phyloP scores from a whole-genome alignment of 208 protist genomes.

The Giardia muris region DNA sequence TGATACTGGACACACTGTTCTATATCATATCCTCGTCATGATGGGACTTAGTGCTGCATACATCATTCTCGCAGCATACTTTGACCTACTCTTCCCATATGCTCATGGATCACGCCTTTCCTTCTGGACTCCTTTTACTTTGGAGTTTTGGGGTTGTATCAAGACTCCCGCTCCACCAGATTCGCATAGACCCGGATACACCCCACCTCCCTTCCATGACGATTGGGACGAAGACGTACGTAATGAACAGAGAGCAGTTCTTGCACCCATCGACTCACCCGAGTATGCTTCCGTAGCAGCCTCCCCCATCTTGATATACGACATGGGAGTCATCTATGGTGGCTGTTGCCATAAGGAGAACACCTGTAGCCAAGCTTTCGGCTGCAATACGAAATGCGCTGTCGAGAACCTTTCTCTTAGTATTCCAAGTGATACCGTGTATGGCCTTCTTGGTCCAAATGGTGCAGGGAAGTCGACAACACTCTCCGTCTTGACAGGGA shows the following conservation, averaged over 20 bases:
- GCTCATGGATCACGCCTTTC: neutral
- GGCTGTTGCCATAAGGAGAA: neutral
- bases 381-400: neutral
- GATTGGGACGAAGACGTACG: constrained; percentile 4
- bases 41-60: neutral
- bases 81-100: neutral
- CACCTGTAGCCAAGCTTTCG: neutral
- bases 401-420: neutral
- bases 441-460: constrained; percentile 25
- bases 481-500: constrained; percentile 19
- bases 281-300: neutral
- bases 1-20: constrained; percentile 5
- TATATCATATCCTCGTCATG: neutral
- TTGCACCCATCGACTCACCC: neutral
- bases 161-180: neutral
- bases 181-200: neutral
- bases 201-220: neutral
- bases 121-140: neutral
- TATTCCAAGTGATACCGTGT: constrained; percentile 1
- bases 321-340: constrained; percentile 12
- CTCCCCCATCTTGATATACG: constrained; percentile 24
- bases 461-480: constrained; percentile 29
- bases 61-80: constrained; percentile 9
- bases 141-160: constrained; percentile 2
- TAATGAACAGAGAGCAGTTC: neutral